These are phyloP conservation scores for Grigorovia jiainica DNA, from an alignment of 805 yeast species.

Conservation along the genomic window DNA sequence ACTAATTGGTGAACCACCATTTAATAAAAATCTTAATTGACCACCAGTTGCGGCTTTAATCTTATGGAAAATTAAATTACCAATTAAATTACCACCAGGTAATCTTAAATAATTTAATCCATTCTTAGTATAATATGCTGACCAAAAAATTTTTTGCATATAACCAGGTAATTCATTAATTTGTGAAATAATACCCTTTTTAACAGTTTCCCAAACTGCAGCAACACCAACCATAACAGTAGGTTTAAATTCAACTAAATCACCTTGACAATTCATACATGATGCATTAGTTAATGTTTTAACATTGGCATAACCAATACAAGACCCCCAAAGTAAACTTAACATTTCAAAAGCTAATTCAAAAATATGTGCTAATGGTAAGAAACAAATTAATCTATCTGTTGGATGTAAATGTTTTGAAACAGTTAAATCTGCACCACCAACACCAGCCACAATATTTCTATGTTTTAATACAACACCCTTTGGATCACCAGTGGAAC, in stretches of 20 bases:
- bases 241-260: conserved; percentile 78
- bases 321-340: conserved; percentile 80
- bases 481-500: conserved; percentile 74
- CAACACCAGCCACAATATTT: conserved; percentile 74
- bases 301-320: conserved; percentile 83
- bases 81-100: conserved; percentile 61
- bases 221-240: conserved; percentile 97
- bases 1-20: conserved; percentile 91
- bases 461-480: conserved; percentile 60
- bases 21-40: conserved; percentile 55
- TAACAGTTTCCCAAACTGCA: conserved; percentile 93
- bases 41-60: conserved; percentile 96
- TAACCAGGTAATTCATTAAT: conserved; percentile 54
- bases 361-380: conserved; percentile 94
- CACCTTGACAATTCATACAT: conserved; percentile 78
- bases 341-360: conserved; percentile 82
- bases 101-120: conserved; percentile 52
- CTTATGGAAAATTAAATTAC: conserved; percentile 69
- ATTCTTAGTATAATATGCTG: conserved; percentile 67
- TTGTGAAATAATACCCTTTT: conserved; percentile 82
- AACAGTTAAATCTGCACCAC: conserved; percentile 66
- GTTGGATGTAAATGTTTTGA: conserved; percentile 40
- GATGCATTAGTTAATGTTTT: conserved; percentile 82
- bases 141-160: conserved; percentile 81
- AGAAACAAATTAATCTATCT: conserved; percentile 77